A percentile compares a stretch with the other conserved stretches of the same genome.
Evolutionary conservation across 805 yeast genomes (phyloP).

Genomic region (Sungouiella thailandica): DNA sequence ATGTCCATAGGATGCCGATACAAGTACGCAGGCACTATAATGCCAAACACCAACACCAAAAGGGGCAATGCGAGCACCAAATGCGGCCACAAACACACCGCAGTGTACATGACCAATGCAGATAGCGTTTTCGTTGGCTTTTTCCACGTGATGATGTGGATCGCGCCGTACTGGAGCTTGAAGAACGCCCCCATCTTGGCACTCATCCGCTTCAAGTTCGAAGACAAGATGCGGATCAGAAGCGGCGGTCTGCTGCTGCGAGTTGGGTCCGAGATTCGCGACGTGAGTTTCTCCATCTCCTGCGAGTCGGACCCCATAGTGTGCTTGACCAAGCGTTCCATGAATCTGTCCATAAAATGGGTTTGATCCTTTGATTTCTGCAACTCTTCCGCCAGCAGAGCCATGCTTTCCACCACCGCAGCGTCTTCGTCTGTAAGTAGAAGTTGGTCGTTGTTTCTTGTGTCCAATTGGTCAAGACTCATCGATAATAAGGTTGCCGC

Average conservation of each 20-base stretch:
- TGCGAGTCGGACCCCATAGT: constrained; percentile 46
- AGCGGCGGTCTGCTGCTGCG: constrained; percentile 45
- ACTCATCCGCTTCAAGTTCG: constrained; percentile 56
- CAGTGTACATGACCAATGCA: constrained; percentile 54
- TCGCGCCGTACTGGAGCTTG: constrained; percentile 54
- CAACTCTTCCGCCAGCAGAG: constrained; percentile 26
- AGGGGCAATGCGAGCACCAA: constrained; percentile 61
- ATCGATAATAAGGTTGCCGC: constrained; percentile 31
- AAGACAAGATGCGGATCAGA: constrained; percentile 51
- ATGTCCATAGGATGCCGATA: constrained; percentile 59
- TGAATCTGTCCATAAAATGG: constrained; percentile 55
- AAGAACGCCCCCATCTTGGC: constrained; percentile 53
- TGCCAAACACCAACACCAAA: constrained; percentile 46
- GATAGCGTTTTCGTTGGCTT: constrained; percentile 66
- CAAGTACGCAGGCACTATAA: constrained; percentile 67
- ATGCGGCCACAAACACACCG: constrained; percentile 68
- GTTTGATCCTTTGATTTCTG: constrained; percentile 14
- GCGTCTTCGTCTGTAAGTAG: constrained; percentile 22
- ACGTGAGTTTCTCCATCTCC: constrained; percentile 41
- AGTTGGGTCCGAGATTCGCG: constrained; percentile 40
- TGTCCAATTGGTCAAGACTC: constrained; percentile 22
- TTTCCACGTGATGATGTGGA: constrained; percentile 69
- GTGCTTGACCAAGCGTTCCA: constrained; percentile 49
- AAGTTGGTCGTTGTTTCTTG: not conserved
- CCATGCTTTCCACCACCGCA: constrained; percentile 22